These are phyloP conservation scores for Austropuccinia psidii DNA, from an alignment of 1,284 basidiomycete genomes.

Conservation along the genomic window DNA sequence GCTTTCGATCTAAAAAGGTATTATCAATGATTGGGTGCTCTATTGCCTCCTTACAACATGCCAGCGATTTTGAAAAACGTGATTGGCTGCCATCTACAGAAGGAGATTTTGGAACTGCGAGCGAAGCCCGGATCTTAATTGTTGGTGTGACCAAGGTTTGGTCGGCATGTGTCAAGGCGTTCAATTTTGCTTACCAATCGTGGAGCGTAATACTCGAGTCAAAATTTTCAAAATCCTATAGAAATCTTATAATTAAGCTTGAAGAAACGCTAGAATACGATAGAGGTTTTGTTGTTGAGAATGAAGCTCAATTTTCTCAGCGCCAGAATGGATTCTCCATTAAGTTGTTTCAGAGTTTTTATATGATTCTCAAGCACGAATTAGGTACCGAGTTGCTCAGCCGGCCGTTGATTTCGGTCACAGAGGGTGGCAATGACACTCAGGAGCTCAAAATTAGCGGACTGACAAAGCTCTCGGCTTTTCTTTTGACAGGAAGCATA, in stretches of 20 bases:
- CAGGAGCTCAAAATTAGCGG: background rate
- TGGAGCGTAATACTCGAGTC: constrained; percentile 11
- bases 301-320: background rate
- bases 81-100: background rate
- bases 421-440: no score
- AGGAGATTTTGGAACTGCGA: background rate
- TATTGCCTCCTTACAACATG: constrained; percentile 5
- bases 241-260: background rate
- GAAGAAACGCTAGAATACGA: background rate
- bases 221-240: background rate
- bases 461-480: background rate
- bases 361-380: constrained; percentile 8
- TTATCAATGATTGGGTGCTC: background rate
- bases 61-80: background rate
- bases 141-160: constrained; percentile 5
- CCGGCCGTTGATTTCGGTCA: background rate
- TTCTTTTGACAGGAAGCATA: background rate
- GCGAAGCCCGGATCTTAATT: background rate
- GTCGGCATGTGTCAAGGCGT: background rate
- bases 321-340: background rate
- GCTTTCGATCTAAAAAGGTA: constrained; percentile 14
- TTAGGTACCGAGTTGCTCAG: constrained; percentile 8
- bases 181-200: background rate
- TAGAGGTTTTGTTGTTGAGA: background rate
- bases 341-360: constrained; percentile 14